Evolutionary conservation across 257 asterid species (phyloP).

Genomic region (Orobanche coerulescens): DNA sequence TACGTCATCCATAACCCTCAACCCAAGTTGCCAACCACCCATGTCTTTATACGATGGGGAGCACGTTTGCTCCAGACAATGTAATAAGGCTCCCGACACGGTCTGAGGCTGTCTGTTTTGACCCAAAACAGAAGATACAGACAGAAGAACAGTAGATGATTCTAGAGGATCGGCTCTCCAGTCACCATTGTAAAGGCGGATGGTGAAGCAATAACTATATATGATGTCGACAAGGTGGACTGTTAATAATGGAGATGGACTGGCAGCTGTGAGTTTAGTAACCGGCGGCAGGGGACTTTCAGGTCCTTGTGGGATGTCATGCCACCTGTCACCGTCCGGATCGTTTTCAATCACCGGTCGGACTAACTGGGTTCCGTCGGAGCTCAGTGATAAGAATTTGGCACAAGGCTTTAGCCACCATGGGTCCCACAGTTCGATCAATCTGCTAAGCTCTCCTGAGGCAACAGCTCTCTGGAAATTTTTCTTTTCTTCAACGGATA

Average conservation of each 20-base stretch:
- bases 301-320: conserved; percentile 67
- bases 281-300: conserved; percentile 50
- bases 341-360: conserved; percentile 36
- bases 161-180: conserved; percentile 64
- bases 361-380: conserved; percentile 60
- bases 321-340: conserved; percentile 24
- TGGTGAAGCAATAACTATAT: conserved; percentile 80
- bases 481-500: conserved; percentile 60
- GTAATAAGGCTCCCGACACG: conserved; percentile 45
- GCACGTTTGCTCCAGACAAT: conserved; percentile 73
- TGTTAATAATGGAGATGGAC: conserved; percentile 71
- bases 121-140: conserved; percentile 60
- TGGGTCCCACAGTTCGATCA: conserved; percentile 90
- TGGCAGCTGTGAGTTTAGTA: conserved; percentile 47
- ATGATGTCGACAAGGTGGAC: conserved; percentile 71
- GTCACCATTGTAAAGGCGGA: conserved; percentile 83
- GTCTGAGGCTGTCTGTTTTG: conserved; percentile 54
- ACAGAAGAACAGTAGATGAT: conserved; percentile 37
- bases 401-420: conserved; percentile 89
- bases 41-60: conserved; percentile 53
- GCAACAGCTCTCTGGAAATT: conserved; percentile 60
- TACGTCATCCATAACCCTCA: conserved; percentile 53
- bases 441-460: conserved; percentile 82
- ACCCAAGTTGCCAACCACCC: conserved; percentile 66
- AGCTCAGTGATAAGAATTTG: conserved; percentile 46